Base-by-base conservation (phyloP, 2,329 filamentous ascomycete species). In the Leptographium lundbergii region DNA sequence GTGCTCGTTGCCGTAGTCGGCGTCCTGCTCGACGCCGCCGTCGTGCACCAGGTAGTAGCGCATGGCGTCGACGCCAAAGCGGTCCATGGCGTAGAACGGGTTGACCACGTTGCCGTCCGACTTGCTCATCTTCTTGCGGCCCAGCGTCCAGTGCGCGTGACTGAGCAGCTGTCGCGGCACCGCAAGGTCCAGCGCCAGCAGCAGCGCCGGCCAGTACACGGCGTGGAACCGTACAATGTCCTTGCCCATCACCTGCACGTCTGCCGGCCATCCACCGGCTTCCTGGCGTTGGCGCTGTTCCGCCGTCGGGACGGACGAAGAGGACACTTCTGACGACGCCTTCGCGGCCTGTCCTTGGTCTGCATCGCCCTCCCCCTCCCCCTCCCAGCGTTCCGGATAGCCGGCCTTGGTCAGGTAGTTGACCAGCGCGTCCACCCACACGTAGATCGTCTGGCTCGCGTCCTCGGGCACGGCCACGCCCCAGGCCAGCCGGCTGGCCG, bases 151-250 rank as follows among this genome's bases (percentile, higher is more conserved):
- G 70, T 99, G 94, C 2, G 87, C 91, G 69, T 99, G 94, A 57
- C 89, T 89, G 2, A 99, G 76, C 36, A 99, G 81, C 63, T 85
- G 84, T 67, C 85, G 86, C 0, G 94, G 90, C 0, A 88, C 75
- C 1, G 89, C 87, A 5, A 97, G 77, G 57, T 86, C 85, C 17
- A 96, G 76, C 1, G 94, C 92, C 80, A 99, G 87, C 19, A 99
- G 83, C 65, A 99, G 87, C 4, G 94, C 94, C 0, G 94, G 94
- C 94, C 95, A 99, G 76, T 99, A 99, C 54, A 99, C 86, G 71
- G 89, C 92, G 70, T 99, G 95, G 72, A 99, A 99, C 22, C 91
- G 87, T 60, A 95, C 78, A 64, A 99, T 99, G 70, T 99, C 94
- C 72, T 99, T 99, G 55, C 94, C 94, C 59, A 99, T 86, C 29